These are phyloP conservation scores for Mimosa pudica DNA, from an alignment of 306 rosid species.

Conservation along the genomic window DNA sequence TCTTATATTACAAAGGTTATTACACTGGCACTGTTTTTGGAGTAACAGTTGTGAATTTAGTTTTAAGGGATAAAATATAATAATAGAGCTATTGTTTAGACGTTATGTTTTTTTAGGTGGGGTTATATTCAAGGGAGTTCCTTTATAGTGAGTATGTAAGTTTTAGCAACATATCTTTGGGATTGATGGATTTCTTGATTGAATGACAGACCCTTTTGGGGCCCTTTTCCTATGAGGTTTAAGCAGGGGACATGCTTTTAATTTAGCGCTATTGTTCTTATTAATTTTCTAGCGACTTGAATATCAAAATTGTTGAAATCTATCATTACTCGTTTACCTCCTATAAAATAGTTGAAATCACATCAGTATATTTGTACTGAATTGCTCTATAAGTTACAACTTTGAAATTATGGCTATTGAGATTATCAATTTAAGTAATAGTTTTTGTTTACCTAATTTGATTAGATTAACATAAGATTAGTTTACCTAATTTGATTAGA, in stretches of 20 bases:
- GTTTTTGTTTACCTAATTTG: conserved; percentile 2
- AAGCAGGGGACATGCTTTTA: conserved; percentile 2
- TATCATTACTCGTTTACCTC: not conserved
- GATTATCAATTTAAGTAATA: conserved; percentile 6
- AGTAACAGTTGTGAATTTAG: not conserved
- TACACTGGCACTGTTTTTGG: not conserved
- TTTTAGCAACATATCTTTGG: not conserved
- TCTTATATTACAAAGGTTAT: no score
- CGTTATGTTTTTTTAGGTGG: not conserved
- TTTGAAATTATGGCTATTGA: not conserved
- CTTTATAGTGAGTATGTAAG: not conserved
- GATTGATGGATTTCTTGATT: conserved; percentile 9
- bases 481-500: no score
- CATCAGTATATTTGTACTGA: conserved; percentile 9
- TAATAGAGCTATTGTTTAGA: not conserved
- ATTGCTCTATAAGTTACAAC: not conserved
- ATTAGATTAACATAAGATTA: no score
- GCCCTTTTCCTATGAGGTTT: not conserved
- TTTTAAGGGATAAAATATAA: not conserved
- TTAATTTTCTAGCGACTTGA: conserved; percentile 3
- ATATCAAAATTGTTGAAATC: conserved; percentile 1
- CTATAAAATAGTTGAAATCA: not conserved
- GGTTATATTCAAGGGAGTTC: not conserved
- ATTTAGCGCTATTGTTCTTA: not conserved
- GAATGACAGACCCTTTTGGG: conserved; percentile 10